Evolutionary conservation across 371 early-diverging fungal species (phyloP), one percentile per base, ranked within the genome.

Genomic region (Circinella umbellata): DNA sequence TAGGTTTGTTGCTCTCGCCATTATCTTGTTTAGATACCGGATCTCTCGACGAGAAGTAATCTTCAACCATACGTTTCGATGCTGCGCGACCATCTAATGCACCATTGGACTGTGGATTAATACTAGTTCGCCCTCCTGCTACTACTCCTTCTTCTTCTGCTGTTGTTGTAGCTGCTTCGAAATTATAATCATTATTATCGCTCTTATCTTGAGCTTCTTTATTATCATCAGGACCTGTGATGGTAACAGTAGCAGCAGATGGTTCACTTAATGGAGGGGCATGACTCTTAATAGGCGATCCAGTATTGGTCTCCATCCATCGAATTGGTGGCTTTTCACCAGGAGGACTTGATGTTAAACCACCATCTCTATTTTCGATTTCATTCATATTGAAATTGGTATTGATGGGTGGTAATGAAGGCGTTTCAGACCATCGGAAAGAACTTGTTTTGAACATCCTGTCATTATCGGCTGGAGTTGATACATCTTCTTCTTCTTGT

Each of bases 31-130:
- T 63, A n/a, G 38, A 10, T 13, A 34, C 13, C 7, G 62, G 42
- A 17, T 55, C 51, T 8, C 76, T 74, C 9, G 78, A 71, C 4
- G 77, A 75, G 35, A 81, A 60, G 51, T 79, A 82, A 37, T 82
- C 78, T 71, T 82, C 70, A 0, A 82, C 75, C 80, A 82, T 79
- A 9, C 76, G 71, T 37, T 79, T 82, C 0, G 82, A 82, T 18
- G 82, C 64, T 10, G 82, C 82, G 15, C 82, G 68, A 1, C 82
- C 82, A 51, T 51, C 51, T 13, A 51, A 15, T 51, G 51, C 51
- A 47, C 47, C 47, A 47, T 9, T 47, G 42, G 42, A 42, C 6
- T 42, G 6, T 13, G 51, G 51, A 5, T 8, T 8, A 0, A 13
- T 51, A 15, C 15, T 51, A 5, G 8, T 51, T 51, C 17, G 36